These are phyloP conservation scores for Cercospora brassicicola DNA, from an alignment of 2,329 filamentous ascomycete species.

Conservation along the genomic window DNA sequence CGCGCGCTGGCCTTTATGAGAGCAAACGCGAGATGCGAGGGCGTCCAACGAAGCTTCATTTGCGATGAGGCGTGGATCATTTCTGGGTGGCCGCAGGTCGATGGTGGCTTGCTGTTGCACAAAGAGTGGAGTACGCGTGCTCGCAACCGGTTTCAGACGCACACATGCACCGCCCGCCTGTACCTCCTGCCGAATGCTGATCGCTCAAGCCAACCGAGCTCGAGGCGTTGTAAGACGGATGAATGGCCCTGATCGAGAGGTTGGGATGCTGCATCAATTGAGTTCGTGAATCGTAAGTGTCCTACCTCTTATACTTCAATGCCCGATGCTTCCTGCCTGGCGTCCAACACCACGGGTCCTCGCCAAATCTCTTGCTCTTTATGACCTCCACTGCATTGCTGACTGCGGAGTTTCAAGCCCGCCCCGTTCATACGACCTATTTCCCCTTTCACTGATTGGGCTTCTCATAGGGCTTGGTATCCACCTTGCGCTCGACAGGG, in stretches of 20 bases:
- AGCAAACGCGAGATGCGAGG: neutral
- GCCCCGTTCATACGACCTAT: neutral
- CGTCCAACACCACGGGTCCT: neutral
- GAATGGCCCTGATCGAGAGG: neutral
- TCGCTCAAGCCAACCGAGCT: neutral
- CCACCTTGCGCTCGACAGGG: conserved; percentile 43
- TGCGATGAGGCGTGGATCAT: neutral
- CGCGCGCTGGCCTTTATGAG: neutral
- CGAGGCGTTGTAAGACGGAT: neutral
- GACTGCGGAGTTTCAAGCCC: neutral
- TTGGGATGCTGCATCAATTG: neutral
- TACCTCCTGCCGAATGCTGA: neutral
- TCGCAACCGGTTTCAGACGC: conserved; percentile 10
- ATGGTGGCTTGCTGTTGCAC: conserved; percentile 11
- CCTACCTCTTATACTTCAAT: neutral
- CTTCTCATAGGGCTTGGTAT: conserved; percentile 34
- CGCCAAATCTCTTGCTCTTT: neutral
- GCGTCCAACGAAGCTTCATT: neutral
- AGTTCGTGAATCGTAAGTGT: neutral
- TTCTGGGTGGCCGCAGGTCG: neutral
- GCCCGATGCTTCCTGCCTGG: neutral
- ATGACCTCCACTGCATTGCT: neutral
- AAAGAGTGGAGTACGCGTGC: conserved; percentile 13
- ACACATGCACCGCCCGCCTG: neutral
- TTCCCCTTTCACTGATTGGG: neutral